Conservation (phyloP, 441 rosid species). For the Biscutella laevigata region DNA sequence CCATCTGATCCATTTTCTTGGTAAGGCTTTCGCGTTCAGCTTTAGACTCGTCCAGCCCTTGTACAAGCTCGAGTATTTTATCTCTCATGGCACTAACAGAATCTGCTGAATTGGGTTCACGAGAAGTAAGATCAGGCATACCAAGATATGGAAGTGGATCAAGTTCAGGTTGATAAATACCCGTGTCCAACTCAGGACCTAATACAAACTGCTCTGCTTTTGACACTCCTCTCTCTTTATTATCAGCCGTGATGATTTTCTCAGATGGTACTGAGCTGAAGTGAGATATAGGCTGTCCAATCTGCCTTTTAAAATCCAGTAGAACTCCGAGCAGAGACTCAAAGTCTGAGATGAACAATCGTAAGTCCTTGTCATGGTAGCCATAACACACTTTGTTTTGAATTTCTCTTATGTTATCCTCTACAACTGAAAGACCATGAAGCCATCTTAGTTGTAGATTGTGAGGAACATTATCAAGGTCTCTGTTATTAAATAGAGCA, state of each 20-base stretch:
- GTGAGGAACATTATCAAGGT: conserved; percentile 35
- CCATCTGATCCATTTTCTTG: conserved; percentile 98
- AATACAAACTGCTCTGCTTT: conserved; percentile 39
- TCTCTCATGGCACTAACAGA: conserved; percentile 58
- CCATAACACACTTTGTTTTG: conserved; percentile 62
- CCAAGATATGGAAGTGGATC: conserved; percentile 66
- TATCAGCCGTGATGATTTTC: conserved; percentile 28
- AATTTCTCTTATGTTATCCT: conserved; percentile 67
- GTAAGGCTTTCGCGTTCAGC: conserved; percentile 76
- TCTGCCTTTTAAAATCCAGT: conserved; percentile 68
- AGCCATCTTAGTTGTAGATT: conserved; percentile 54
- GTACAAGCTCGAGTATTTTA: conserved; percentile 74
- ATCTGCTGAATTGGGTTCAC: conserved; percentile 53
- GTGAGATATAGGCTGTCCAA: conserved; percentile 39
- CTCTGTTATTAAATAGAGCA: conserved; percentile 32
- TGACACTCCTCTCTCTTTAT: conserved; percentile 30
- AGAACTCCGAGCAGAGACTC: conserved; percentile 54
- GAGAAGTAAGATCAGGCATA: conserved; percentile 53
- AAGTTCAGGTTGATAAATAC: conserved; percentile 62
- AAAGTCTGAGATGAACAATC: conserved; percentile 53
- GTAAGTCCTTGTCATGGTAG: conserved; percentile 54
- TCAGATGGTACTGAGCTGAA: conserved; percentile 37
- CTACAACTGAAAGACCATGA: conserved; percentile 58
- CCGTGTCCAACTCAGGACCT: conserved; percentile 51
- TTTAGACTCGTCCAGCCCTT: conserved; percentile 85